phyloP scores from a whole-genome alignment of 257 asterid species.

The Thymus mandschuricus region DNA sequence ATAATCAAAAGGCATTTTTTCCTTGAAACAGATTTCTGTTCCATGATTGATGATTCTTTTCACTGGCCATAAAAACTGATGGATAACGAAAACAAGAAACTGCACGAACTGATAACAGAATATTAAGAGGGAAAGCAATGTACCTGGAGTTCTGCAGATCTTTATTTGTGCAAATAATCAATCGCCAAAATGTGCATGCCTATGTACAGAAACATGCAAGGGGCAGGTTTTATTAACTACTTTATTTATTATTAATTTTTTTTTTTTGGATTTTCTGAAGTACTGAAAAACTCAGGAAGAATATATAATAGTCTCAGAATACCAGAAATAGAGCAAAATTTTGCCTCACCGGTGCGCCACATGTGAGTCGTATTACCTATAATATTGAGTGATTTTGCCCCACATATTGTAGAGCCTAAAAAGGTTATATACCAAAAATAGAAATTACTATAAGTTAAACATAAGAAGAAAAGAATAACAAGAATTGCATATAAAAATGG shows the following conservation, averaged over 20 bases:
- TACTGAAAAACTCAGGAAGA: not conserved
- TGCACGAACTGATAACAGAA: not conserved
- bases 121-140: not conserved
- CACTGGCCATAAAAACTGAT: not conserved
- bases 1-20: not conserved
- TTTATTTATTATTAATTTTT: too few species aligned
- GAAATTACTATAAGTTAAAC: not conserved
- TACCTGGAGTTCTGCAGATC: slow-evolving; percentile 13
- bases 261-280: not conserved
- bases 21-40: not conserved
- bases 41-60: not conserved
- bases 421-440: not conserved
- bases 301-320: not conserved
- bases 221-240: not conserved
- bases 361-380: not conserved
- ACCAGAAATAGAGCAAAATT: slow-evolving; percentile 10
- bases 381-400: not conserved
- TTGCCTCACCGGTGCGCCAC: not conserved
- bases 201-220: not conserved
- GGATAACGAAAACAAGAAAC: not conserved
- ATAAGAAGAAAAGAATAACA: not conserved
- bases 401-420: not conserved
- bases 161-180: not conserved
- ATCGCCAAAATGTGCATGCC: not conserved
- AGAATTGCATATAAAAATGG: not conserved